These are phyloP conservation scores for Selaginella tamariscina DNA, from an alignment of 75 land plant genomes.

Conservation along the genomic window DNA sequence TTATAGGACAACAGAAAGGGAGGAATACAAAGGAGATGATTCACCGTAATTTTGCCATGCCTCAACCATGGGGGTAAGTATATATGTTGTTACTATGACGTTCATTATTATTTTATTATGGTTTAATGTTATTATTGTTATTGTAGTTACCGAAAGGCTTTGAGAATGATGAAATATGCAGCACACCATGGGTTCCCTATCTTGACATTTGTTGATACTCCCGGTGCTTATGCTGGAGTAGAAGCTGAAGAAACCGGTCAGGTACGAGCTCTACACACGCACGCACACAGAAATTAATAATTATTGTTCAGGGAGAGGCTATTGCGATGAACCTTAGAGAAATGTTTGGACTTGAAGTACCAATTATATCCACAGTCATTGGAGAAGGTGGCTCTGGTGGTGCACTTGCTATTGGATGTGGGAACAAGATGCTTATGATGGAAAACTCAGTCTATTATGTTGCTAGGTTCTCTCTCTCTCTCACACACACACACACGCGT, in stretches of 20 bases:
- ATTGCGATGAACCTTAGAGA: slow-evolving; percentile 73
- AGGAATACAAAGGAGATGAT: slow-evolving; percentile 90
- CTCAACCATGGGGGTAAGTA: slow-evolving; percentile 85
- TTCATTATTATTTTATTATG: not conserved
- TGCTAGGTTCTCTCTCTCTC: slow-evolving; percentile 46
- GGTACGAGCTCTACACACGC: slow-evolving; percentile 30
- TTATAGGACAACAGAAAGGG: slow-evolving; percentile 92
- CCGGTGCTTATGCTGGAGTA: slow-evolving; percentile 85
- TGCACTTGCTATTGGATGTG: slow-evolving; percentile 86
- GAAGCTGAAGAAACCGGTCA: slow-evolving; percentile 82
- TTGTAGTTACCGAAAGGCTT: slow-evolving; percentile 76
- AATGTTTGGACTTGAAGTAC: slow-evolving; percentile 82
- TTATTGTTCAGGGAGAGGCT: slow-evolving; percentile 67
- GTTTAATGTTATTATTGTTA: not conserved
- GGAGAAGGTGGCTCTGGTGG: slow-evolving; percentile 99
- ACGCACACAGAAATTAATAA: slow-evolving; percentile 4
- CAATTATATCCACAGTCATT: slow-evolving; percentile 71
- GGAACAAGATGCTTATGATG: slow-evolving; percentile 77
- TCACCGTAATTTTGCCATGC: slow-evolving; percentile 86
- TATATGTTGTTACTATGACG: too few relatives aligned
- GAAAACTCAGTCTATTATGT: slow-evolving; percentile 91
- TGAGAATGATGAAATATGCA: slow-evolving; percentile 81
- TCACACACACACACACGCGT: not conserved
- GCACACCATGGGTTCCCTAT: slow-evolving; percentile 85
- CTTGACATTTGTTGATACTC: slow-evolving; percentile 77